phyloP scores from a whole-genome alignment of 495 filamentous ascomycete species.

The Sporormia fimetaria region DNA sequence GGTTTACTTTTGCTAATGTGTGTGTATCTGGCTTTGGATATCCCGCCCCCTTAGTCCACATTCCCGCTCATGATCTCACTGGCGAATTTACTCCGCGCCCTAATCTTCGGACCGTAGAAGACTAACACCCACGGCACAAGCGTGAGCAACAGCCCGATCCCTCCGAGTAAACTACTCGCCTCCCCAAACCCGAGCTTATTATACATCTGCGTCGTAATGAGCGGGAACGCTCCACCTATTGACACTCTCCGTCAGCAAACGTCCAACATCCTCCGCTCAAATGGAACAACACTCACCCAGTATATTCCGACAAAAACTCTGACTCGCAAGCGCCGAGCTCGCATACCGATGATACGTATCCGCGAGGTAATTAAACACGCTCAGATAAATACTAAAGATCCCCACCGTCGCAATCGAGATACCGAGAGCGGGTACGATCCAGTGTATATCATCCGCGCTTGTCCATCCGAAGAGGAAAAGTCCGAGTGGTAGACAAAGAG shows the following conservation, averaged over 20 bases:
- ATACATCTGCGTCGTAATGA: conserved; percentile 65
- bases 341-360: conserved; percentile 80
- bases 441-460: conserved; percentile 52
- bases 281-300: conserved; percentile 35
- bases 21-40: too few species aligned
- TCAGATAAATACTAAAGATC: conserved; percentile 79
- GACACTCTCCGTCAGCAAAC: neutral
- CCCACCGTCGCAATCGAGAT: conserved; percentile 71
- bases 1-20: too few species aligned
- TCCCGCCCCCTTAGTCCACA: too few species aligned
- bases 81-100: conserved; percentile 69
- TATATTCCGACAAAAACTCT: conserved; percentile 75
- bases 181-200: conserved; percentile 55
- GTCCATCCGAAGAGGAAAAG: conserved; percentile 80
- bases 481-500: conserved; percentile 57
- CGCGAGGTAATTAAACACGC: conserved; percentile 90
- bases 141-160: conserved; percentile 57
- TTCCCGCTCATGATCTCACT: conserved; percentile 27
- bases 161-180: conserved; percentile 68
- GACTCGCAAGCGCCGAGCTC: conserved; percentile 76
- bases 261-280: neutral
- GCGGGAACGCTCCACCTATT: conserved; percentile 63
- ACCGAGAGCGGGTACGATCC: conserved; percentile 64
- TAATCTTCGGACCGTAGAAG: conserved; percentile 66
- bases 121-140: conserved; percentile 79